phyloP scores from a whole-genome alignment of 2,329 filamentous ascomycete species.

The Didymella glomerata region DNA sequence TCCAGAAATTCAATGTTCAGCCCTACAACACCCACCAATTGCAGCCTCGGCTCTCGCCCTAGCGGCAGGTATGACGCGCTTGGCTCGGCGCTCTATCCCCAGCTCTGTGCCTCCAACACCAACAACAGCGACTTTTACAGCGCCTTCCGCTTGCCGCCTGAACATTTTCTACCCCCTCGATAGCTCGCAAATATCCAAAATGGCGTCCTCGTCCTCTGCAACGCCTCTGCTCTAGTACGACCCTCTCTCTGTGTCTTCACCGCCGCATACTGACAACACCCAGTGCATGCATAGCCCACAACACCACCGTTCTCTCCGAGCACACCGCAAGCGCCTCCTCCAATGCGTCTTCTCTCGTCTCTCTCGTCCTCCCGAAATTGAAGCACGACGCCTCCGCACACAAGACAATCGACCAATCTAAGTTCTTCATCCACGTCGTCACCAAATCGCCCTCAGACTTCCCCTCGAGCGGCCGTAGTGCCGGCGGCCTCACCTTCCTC shows the following conservation, averaged over 20 bases:
- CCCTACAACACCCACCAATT: constrained; percentile 15
- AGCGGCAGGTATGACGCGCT: constrained; percentile 37
- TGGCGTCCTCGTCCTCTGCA: constrained; percentile 52
- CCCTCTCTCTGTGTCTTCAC: constrained; percentile 5
- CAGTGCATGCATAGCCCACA: constrained; percentile 93
- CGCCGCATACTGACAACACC: constrained; percentile 25
- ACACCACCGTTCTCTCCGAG: constrained; percentile 91
- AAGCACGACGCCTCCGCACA: constrained; percentile 81
- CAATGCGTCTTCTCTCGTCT: constrained; percentile 85
- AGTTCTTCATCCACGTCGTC: constrained; percentile 95
- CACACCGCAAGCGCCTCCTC: constrained; percentile 87
- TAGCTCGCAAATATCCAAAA: constrained; percentile 26
- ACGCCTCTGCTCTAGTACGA: constrained; percentile 53
- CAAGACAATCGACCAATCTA: constrained; percentile 91
- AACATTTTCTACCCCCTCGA: constrained; percentile 12
- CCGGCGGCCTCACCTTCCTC: constrained; percentile 88
- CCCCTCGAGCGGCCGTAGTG: constrained; percentile 61
- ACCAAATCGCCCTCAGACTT: constrained; percentile 79
- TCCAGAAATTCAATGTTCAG: constrained; percentile 18
- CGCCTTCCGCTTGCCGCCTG: constrained; percentile 8
- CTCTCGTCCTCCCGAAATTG: constrained; percentile 95
- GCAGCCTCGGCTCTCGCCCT: constrained; percentile 13
- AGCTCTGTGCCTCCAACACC: constrained; percentile 31
- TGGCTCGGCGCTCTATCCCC: constrained; percentile 34
- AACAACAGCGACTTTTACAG: constrained; percentile 15